These are phyloP conservation scores for Apiosordaria backusii DNA, from an alignment of 495 filamentous ascomycete genomes.

Conservation along the genomic window DNA sequence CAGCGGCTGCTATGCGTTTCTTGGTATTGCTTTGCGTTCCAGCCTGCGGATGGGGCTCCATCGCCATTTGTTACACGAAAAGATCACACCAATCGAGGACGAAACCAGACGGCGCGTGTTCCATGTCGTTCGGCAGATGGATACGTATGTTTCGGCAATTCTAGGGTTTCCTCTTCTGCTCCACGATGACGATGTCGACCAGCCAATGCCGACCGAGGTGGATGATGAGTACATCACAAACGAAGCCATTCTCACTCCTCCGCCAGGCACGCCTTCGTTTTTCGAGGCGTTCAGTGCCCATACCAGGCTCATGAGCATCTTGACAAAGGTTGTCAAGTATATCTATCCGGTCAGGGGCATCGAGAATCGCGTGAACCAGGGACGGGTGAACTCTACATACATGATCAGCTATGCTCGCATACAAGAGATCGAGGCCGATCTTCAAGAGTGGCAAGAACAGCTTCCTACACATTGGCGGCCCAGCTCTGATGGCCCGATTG, in stretches of 20 bases:
- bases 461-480: conserved; percentile 72
- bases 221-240: conserved; percentile 89
- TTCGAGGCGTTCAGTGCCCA: conserved; percentile 85
- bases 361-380: conserved; percentile 52
- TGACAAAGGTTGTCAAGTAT: conserved; percentile 80
- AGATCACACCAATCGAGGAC: conserved; percentile 79
- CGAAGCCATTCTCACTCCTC: conserved; percentile 68
- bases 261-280: conserved; percentile 67
- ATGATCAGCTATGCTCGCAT: conserved; percentile 86
- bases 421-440: conserved; percentile 82
- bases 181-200: conserved; percentile 86
- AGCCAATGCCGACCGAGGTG: conserved; percentile 78
- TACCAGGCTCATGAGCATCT: conserved; percentile 67
- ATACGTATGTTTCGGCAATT: conserved; percentile 86
- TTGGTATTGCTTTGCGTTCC: conserved; percentile 85
- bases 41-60: conserved; percentile 85
- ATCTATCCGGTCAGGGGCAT: conserved; percentile 84
- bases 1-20: conserved; percentile 88
- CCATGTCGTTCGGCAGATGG: conserved; percentile 89
- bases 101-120: conserved; percentile 83
- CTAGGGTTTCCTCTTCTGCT: conserved; percentile 83
- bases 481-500: conserved; percentile 65
- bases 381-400: conserved; percentile 52
- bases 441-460: conserved; percentile 78
- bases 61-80: conserved; percentile 63